Evolutionary conservation across 495 filamentous ascomycete species (phyloP).

Genomic region (Talaromyces wortmannii): DNA sequence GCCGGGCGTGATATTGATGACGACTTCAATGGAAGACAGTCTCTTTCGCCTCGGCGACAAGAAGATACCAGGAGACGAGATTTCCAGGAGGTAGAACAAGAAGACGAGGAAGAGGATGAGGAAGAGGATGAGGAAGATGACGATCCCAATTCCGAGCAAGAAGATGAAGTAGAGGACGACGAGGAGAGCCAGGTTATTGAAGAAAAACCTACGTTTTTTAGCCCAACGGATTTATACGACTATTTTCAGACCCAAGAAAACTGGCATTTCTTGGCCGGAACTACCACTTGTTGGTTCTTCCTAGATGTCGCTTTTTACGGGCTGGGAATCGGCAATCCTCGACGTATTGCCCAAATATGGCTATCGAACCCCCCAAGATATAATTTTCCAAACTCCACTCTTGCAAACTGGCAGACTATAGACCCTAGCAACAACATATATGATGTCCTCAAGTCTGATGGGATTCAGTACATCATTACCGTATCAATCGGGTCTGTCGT

Average conservation of each 20-base stretch:
- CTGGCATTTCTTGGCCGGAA: conserved; percentile 42
- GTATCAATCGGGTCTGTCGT: conserved; percentile 15
- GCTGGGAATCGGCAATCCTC: conserved; percentile 38
- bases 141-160: background rate
- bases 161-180: background rate
- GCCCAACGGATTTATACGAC: conserved; percentile 24
- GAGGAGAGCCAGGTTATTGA: background rate
- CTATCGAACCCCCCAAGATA: background rate
- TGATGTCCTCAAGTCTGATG: conserved; percentile 11
- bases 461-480: conserved; percentile 18
- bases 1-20: background rate
- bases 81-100: background rate
- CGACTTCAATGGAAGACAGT: too few species aligned
- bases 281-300: conserved; percentile 41
- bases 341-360: conserved; percentile 21
- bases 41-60: too few species aligned
- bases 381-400: background rate
- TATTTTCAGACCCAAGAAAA: conserved; percentile 45
- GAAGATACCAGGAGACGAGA: too few species aligned
- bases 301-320: conserved; percentile 52
- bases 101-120: background rate
- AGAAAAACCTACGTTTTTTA: background rate
- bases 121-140: background rate
- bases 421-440: conserved; percentile 5
- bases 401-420: background rate